phyloP scores from a whole-genome alignment of 1,139 yeast genomes.

The Zygosaccharomyces sapae region DNA sequence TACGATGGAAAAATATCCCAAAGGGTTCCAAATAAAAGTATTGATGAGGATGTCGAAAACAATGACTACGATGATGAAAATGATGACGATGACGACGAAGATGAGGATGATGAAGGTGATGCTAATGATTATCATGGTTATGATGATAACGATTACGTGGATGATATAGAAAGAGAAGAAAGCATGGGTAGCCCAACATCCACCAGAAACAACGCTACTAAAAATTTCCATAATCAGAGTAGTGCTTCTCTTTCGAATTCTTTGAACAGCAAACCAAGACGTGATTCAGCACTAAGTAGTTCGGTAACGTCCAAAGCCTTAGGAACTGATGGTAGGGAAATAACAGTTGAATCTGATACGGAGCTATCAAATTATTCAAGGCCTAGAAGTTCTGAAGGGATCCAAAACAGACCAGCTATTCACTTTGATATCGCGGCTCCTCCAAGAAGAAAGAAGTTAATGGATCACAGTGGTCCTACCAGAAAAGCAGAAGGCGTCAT shows the following conservation, averaged over 20 bases:
- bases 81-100: no score
- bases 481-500: not conserved
- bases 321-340: slow-evolving; percentile 2
- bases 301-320: slow-evolving; percentile 1
- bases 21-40: no score
- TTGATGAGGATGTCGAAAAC: no score
- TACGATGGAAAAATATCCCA: not conserved
- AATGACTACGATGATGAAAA: no score
- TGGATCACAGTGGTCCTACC: not conserved
- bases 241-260: not conserved
- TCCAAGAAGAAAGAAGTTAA: slow-evolving; percentile 18
- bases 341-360: not conserved
- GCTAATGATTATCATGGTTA: no score
- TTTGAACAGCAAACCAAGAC: not conserved
- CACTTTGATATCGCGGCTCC: slow-evolving; percentile 29
- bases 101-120: no score
- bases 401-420: slow-evolving; percentile 21
- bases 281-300: not conserved
- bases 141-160: no score
- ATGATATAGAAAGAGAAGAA: no score
- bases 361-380: not conserved
- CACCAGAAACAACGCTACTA: not conserved
- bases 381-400: not conserved
- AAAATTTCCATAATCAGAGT: not conserved
- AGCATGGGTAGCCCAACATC: no score